Conservation (phyloP, 805 yeast species). For the Saccharomycopsis sp. region DNA sequence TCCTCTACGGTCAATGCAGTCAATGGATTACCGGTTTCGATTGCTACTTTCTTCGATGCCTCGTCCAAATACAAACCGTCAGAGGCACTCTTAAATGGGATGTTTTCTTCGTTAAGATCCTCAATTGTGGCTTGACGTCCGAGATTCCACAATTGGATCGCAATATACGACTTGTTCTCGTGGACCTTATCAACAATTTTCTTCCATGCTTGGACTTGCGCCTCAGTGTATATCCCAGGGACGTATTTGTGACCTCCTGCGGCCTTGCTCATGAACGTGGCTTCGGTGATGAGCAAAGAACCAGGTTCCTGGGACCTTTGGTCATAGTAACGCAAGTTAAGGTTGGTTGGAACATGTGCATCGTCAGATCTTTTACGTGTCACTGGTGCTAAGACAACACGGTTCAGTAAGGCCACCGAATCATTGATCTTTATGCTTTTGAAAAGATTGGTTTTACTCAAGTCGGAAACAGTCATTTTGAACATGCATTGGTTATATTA, state of each 20-base stretch:
- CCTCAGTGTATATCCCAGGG: slow-evolving; percentile 46
- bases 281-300: slow-evolving; percentile 57
- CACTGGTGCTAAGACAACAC: slow-evolving; percentile 45
- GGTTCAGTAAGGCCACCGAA: slow-evolving; percentile 28
- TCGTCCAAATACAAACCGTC: slow-evolving; percentile 32
- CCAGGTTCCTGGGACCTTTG: slow-evolving; percentile 53
- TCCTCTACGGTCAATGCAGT: slow-evolving; percentile 37
- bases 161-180: slow-evolving; percentile 38
- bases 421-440: slow-evolving; percentile 36
- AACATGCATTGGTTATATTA: no score
- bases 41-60: slow-evolving; percentile 31
- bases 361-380: slow-evolving; percentile 39
- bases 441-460: slow-evolving; percentile 30
- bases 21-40: slow-evolving; percentile 28
- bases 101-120: slow-evolving; percentile 31
- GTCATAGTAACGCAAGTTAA: slow-evolving; percentile 44
- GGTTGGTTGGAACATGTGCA: slow-evolving; percentile 39
- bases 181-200: slow-evolving; percentile 45
- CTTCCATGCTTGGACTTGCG: slow-evolving; percentile 47
- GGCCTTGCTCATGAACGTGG: slow-evolving; percentile 39
- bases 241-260: slow-evolving; percentile 38
- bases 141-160: slow-evolving; percentile 49
- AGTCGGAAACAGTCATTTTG: slow-evolving; percentile 6
- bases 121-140: slow-evolving; percentile 40
- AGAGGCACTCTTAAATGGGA: slow-evolving; percentile 36